A percentile compares a stretch with the other conserved stretches of the same genome.
Evolutionary conservation across 768 basidiomycete species (phyloP).

Genomic region (Boletus reticulatus): DNA sequence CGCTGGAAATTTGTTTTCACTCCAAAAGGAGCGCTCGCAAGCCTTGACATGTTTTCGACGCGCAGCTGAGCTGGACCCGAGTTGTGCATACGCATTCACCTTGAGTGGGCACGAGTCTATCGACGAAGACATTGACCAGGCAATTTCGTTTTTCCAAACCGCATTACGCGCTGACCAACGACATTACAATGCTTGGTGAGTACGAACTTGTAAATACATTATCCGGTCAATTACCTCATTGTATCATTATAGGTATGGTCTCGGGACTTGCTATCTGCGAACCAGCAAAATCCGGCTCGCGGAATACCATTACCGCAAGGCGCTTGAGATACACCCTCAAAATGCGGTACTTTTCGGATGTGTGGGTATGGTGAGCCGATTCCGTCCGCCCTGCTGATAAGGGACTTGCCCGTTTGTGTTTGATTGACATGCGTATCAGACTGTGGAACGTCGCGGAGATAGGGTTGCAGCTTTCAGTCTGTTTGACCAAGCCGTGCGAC

Average conservation of each 20-base stretch:
- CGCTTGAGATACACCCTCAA: constrained; percentile 87
- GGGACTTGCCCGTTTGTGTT: constrained; percentile 5
- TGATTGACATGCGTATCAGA: constrained; percentile 44
- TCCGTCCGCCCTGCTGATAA: constrained; percentile 18
- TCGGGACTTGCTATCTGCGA: constrained; percentile 94
- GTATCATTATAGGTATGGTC: constrained; percentile 79
- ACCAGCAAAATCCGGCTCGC: constrained; percentile 92
- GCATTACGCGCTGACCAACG: constrained; percentile 88
- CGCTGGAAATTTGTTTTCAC: constrained; percentile 91
- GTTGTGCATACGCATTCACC: constrained; percentile 94
- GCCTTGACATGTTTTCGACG: constrained; percentile 93
- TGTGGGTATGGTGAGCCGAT: constrained; percentile 84
- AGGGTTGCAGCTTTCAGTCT: constrained; percentile 70
- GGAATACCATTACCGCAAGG: constrained; percentile 95
- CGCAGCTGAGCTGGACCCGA: constrained; percentile 84
- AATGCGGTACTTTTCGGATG: constrained; percentile 97
- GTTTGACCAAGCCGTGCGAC: constrained; percentile 77
- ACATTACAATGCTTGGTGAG: constrained; percentile 98
- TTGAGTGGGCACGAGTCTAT: constrained; percentile 96
- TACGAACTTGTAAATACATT: constrained; percentile 13
- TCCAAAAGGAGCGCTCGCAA: constrained; percentile 91
- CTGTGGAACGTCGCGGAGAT: constrained; percentile 83
- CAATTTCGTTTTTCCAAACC: constrained; percentile 87
- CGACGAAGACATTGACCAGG: constrained; percentile 92
- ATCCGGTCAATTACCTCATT: constrained; percentile 20